phyloP scores from a whole-genome alignment of 305 asterid species.

The Fraxinus latifolia region DNA sequence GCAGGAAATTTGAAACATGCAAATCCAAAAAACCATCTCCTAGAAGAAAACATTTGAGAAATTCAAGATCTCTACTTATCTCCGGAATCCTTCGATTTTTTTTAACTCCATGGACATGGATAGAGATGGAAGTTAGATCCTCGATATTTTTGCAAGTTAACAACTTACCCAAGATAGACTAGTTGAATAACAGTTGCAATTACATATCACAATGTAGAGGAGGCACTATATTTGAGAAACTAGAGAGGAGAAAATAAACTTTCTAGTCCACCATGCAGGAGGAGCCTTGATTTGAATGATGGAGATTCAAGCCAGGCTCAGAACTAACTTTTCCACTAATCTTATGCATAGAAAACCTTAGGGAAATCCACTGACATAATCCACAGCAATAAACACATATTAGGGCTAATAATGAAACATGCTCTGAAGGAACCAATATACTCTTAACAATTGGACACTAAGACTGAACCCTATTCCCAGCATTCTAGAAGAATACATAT shows the following conservation, averaged over 20 bases:
- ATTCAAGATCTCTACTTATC: background rate
- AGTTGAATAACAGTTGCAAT: background rate
- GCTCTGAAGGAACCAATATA: background rate
- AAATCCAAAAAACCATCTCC: slow-evolving; percentile 6
- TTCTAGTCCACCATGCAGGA: background rate
- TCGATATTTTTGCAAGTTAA: background rate
- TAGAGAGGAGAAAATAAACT: background rate
- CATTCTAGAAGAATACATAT: background rate
- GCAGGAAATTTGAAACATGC: background rate
- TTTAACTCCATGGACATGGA: background rate
- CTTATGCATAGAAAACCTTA: background rate
- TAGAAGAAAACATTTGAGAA: background rate
- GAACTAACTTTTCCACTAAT: background rate
- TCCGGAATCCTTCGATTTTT: background rate
- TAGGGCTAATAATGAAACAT: background rate
- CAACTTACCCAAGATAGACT: background rate
- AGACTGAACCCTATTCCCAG: background rate
- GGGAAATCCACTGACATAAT: background rate
- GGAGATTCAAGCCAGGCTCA: background rate
- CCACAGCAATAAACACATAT: background rate
- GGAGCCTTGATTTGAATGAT: background rate
- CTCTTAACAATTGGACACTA: background rate
- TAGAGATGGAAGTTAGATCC: background rate
- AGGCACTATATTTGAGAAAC: background rate
- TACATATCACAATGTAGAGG: background rate